Percentiles rank a stretch among this genome's conserved stretches.
These are phyloP conservation scores for Trichoderma atroviride DNA, from an alignment of 2,329 filamentous ascomycete species.

Conservation along the genomic window DNA sequence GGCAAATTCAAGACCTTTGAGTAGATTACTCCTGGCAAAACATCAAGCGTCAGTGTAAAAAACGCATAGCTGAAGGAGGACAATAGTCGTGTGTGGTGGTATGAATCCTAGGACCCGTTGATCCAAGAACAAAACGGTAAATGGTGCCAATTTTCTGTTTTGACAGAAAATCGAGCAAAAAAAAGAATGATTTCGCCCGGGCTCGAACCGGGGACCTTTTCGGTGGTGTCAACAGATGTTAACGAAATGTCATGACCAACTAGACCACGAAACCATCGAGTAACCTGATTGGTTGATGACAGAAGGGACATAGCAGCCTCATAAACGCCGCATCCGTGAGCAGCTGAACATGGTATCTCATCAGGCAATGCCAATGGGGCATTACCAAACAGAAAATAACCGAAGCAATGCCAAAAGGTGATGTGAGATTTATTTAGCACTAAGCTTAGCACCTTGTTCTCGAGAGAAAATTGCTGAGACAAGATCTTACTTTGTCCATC, in stretches of 20 bases:
- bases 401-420: not conserved
- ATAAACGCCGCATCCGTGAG: not conserved
- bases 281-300: slow-evolving; percentile 14
- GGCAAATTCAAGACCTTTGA: too few relatives aligned
- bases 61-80: too few relatives aligned
- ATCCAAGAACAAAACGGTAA: too few relatives aligned
- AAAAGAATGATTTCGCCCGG: slow-evolving; percentile 26
- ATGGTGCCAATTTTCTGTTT: too few relatives aligned
- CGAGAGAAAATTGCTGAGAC: not conserved
- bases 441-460: not conserved
- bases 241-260: slow-evolving; percentile 29
- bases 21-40: too few relatives aligned
- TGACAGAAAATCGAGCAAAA: not conserved
- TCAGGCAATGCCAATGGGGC: not conserved
- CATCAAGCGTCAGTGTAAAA: too few relatives aligned
- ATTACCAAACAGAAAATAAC: not conserved
- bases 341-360: not conserved
- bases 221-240: slow-evolving; percentile 27
- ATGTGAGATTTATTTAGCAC: not conserved
- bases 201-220: slow-evolving; percentile 29
- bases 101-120: too few relatives aligned
- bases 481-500: not conserved
- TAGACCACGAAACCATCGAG: slow-evolving; percentile 28
- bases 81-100: too few relatives aligned
- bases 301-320: not conserved